Evolutionary conservation across 306 rosid genomes (phyloP).

Genomic region (Pachyrhizus erosus): DNA sequence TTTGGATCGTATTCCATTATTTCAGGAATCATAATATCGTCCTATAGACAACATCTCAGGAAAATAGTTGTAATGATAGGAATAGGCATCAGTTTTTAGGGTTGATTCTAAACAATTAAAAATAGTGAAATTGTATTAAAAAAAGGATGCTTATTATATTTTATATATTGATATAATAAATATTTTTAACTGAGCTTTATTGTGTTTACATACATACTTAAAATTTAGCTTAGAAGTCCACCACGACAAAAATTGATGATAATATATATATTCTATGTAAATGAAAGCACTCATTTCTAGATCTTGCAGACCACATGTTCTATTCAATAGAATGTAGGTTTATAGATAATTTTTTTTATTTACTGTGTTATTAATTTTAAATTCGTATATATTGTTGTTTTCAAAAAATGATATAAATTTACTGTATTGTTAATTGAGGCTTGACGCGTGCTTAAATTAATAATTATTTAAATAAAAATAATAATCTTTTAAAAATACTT

Average conservation of each 20-base stretch:
- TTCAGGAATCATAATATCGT: neutral
- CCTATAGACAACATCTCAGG: neutral
- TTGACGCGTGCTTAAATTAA: neutral
- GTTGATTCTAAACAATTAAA: neutral
- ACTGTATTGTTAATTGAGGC: too few relatives aligned
- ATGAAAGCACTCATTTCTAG: neutral
- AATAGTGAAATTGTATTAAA: neutral
- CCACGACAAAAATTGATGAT: neutral
- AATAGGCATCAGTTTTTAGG: neutral
- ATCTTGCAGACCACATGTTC: neutral
- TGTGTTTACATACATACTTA: neutral
- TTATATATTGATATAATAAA: neutral
- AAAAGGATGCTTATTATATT: too few relatives aligned
- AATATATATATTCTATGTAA: neutral
- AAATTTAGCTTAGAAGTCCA: neutral
- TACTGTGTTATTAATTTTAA: neutral
- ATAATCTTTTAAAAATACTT: neutral
- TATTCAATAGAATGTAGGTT: neutral
- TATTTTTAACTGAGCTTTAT: neutral
- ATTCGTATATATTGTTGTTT: too few relatives aligned
- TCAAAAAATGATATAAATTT: neutral
- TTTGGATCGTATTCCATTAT: constrained; percentile 42
- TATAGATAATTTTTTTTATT: neutral
- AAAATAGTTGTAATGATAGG: neutral
- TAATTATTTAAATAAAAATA: neutral